A percentile compares a stretch with the other conserved stretches of the same genome.
Evolutionary conservation across 179 eudicot species (phyloP).

Genomic region (Spergularia azorica): DNA sequence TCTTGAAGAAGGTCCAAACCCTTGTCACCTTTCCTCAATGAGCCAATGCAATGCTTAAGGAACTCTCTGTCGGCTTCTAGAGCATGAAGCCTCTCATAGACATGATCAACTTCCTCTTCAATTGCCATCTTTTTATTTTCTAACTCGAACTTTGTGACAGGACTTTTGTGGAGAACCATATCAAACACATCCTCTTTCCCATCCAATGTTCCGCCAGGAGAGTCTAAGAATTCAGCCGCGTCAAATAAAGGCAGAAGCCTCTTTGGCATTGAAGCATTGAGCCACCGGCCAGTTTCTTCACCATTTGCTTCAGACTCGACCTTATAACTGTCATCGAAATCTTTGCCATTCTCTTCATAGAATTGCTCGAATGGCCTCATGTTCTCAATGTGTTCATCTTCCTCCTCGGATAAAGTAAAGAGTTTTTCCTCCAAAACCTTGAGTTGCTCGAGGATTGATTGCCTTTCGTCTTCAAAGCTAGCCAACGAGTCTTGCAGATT

Average conservation of each 20-base stretch:
- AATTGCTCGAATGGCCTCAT: constrained; percentile 42
- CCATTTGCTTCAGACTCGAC: constrained; percentile 15
- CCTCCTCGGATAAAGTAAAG: constrained; percentile 38
- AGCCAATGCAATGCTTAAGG: constrained; percentile 48
- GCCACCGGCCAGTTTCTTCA: constrained; percentile 31
- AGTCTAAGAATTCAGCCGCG: constrained; percentile 45
- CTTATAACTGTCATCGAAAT: constrained; percentile 2
- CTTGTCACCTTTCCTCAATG: constrained; percentile 51
- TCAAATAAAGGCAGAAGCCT: constrained; percentile 76
- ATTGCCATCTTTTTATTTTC: constrained; percentile 43
- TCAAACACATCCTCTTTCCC: constrained; percentile 33
- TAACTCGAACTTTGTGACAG: constrained; percentile 33
- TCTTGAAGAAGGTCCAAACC: constrained; percentile 51
- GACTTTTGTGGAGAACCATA: constrained; percentile 17
- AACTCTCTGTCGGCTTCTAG: constrained; percentile 53
- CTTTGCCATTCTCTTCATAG: constrained; percentile 37
- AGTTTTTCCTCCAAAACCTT: constrained; percentile 51
- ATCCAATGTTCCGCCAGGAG: constrained; percentile 9
- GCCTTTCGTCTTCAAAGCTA: constrained; percentile 42
- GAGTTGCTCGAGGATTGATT: constrained; percentile 46
- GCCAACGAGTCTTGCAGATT: constrained; percentile 42
- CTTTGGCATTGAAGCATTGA: constrained; percentile 55
- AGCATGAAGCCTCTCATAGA: constrained; percentile 48
- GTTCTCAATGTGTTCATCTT: constrained; percentile 44
- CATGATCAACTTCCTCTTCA: constrained; percentile 46